Conservation (phyloP, 192 early-diverging fungal species). For the Coemansia reversa region DNA sequence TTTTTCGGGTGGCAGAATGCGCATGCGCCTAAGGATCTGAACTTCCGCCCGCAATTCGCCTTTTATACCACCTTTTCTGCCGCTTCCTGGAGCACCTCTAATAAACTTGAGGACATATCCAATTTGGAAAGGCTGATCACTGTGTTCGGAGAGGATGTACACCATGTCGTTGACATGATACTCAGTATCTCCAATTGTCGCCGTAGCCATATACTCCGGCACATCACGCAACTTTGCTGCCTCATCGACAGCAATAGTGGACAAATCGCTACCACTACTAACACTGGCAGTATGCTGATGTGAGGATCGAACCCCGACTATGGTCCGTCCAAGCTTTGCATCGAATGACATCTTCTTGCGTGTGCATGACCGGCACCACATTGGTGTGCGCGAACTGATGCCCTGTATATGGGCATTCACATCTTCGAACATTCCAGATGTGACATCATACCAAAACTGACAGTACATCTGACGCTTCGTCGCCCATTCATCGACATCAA, state of each 20-base stretch:
- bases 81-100: not conserved
- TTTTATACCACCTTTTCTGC: not conserved
- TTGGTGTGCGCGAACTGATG: conserved; percentile 6
- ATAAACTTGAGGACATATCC: conserved; percentile 54
- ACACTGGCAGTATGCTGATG: not conserved
- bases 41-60: conserved; percentile 28
- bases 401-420: conserved; percentile 32
- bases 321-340: conserved; percentile 19
- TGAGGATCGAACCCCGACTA: conserved; percentile 17
- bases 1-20: conserved; percentile 18
- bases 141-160: conserved; percentile 53
- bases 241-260: not conserved
- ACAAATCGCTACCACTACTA: conserved; percentile 18
- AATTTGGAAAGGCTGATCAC: conserved; percentile 55
- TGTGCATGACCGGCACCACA: conserved; percentile 38
- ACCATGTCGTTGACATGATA: conserved; percentile 62
- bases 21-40: conserved; percentile 45
- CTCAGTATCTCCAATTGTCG: conserved; percentile 29
- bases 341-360: conserved; percentile 15
- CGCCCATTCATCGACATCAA: conserved; percentile 31
- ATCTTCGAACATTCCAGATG: conserved; percentile 58
- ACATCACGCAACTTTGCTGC: not conserved
- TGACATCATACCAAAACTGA: conserved; percentile 59
- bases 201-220: conserved; percentile 23
- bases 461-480: conserved; percentile 44